Evolutionary conservation across 1,284 basidiomycete species (phyloP).

Genomic region (Ceratobasidium sp.): DNA sequence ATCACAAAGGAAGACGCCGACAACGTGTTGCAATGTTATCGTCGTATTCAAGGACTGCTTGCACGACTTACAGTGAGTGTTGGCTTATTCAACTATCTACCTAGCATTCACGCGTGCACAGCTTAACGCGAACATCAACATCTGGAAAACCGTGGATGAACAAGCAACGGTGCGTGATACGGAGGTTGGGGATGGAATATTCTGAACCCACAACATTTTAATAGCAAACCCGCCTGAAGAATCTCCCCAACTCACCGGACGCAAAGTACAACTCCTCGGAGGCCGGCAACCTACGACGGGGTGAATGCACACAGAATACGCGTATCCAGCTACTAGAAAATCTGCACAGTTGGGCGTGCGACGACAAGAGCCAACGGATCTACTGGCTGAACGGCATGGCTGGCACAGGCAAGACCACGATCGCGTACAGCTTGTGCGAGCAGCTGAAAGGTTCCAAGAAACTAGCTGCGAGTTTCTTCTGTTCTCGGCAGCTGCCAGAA

Average conservation of each 20-base stretch:
- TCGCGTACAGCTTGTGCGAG: slow-evolving; percentile 31
- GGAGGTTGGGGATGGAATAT: not conserved
- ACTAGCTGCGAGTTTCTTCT: slow-evolving; percentile 12
- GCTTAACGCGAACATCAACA: not conserved
- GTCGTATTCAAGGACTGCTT: no score
- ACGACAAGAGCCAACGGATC: not conserved
- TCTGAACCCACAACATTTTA: not conserved
- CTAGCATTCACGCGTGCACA: not conserved
- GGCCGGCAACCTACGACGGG: not conserved
- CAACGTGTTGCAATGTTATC: slow-evolving; percentile 12
- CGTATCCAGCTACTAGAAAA: not conserved
- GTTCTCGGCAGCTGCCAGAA: not conserved
- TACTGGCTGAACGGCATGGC: slow-evolving; percentile 33
- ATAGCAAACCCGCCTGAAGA: not conserved
- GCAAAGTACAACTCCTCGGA: not conserved
- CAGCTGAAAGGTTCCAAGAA: not conserved
- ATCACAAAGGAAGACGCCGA: not conserved
- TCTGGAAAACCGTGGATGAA: not conserved
- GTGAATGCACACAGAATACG: not conserved
- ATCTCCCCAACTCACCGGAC: not conserved
- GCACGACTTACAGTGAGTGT: slow-evolving; percentile 16
- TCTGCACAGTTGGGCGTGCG: not conserved
- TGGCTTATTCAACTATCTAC: not conserved
- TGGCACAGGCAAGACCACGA: slow-evolving; percentile 26
- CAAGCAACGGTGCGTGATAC: not conserved